Base-by-base conservation (phyloP, 2,329 filamentous ascomycete species). In the Penicillium janthinellum region DNA sequence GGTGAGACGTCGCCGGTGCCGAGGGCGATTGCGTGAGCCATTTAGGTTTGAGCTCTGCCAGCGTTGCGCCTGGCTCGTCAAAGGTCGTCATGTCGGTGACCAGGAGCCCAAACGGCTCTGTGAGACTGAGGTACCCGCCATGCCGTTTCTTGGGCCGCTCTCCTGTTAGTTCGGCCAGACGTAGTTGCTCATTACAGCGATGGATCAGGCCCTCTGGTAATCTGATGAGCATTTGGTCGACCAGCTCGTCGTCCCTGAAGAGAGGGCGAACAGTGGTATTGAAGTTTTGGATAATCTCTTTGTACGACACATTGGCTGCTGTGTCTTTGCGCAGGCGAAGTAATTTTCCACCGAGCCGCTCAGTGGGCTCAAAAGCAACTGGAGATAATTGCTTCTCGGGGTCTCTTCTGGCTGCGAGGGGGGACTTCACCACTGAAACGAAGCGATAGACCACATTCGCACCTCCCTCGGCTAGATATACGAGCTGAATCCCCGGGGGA, bases 11-110 rank as follows among this genome's bases (percentile, higher is more conserved):
- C 0, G 71, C 28, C 1, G 90, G 91, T 0, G 90, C 90, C 39
- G 85, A 87, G 4, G 88, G 90, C 2, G 90, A 93, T 72, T 92
- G 90, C 8, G 83, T 78, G 28, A 95, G 83, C 91, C 91, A 95
- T 76, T 95, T 95, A 14, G 91, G 90, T 73, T 95, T 95, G 77
- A 94, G 89, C 72, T 94, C 90, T 57, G 90, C 78, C 35, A 90
- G 71, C 47, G 50, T 73, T 50, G 70, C 69, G 3, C 69, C 70
- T 0, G 73, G 68, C 15, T 73, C 72, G 8, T 68, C 66, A 31
- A 68, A 68, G 6, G 80, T 78, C 2, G 82, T 84, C 89, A 94
- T 93, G 70, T 93, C 89, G 61, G 88, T 88, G 51, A 94, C 83
- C 3, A 94, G 77, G 68, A 92, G 84, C 5, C 87, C 90, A 69